phyloP scores from a whole-genome alignment of 2,329 filamentous ascomycete genomes.

The Pseudopithomyces chartarum region DNA sequence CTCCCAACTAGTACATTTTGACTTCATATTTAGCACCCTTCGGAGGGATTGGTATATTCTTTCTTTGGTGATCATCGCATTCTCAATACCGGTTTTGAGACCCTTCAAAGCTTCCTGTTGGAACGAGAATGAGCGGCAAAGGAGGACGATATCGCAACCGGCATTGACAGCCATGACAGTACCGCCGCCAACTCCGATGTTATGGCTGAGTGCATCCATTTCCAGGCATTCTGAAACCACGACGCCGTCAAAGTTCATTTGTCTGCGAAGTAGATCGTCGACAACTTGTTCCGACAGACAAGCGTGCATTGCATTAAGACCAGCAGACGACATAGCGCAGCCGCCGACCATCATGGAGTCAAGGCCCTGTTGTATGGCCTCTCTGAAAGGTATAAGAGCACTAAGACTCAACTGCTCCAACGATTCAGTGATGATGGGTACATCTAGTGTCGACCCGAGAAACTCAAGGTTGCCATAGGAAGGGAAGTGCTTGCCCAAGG shows the following conservation, averaged over 20 bases:
- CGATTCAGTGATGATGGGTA: constrained; percentile 94
- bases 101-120: constrained; percentile 92
- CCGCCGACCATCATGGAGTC: constrained; percentile 97
- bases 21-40: constrained; percentile 80
- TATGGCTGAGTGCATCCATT: constrained; percentile 94
- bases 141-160: constrained; percentile 87
- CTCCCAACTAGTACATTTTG: constrained; percentile 85
- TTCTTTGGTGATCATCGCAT: constrained; percentile 81
- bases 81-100: constrained; percentile 85
- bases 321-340: constrained; percentile 87
- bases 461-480: constrained; percentile 96
- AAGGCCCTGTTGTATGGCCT: constrained; percentile 82
- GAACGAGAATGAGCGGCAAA: constrained; percentile 85
- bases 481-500: constrained; percentile 94
- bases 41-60: constrained; percentile 80
- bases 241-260: constrained; percentile 87
- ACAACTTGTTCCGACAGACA: constrained; percentile 93
- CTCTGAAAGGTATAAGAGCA: constrained; percentile 87
- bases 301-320: constrained; percentile 93
- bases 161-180: constrained; percentile 98
- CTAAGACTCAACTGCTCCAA: constrained; percentile 91
- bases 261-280: constrained; percentile 83
- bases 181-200: constrained; percentile 94
- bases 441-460: constrained; percentile 85
- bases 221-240: constrained; percentile 95